Evolutionary conservation across 2,329 filamentous ascomycete genomes (phyloP).

Genomic region (Talaromyces amestolkiae): DNA sequence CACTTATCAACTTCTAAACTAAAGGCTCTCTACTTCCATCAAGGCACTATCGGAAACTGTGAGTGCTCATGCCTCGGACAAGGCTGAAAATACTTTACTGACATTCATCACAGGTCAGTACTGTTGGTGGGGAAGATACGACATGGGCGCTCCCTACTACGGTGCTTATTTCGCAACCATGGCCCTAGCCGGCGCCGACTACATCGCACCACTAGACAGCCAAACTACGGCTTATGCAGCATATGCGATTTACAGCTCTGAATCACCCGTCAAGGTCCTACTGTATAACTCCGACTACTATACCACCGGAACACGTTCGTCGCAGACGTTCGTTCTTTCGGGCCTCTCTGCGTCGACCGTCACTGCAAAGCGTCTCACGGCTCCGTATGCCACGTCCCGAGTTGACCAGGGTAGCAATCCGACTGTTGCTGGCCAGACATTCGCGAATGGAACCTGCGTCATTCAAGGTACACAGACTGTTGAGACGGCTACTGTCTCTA

Average conservation of each 20-base stretch:
- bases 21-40: constrained; percentile 48
- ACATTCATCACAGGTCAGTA: constrained; percentile 37
- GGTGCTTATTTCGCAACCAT: constrained; percentile 51
- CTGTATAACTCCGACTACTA: constrained; percentile 39
- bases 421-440: constrained; percentile 49
- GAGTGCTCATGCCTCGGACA: too few relatives aligned
- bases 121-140: constrained; percentile 50
- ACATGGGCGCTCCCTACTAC: constrained; percentile 54
- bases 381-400: constrained; percentile 43
- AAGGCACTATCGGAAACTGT: constrained; percentile 52
- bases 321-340: constrained; percentile 38
- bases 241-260: constrained; percentile 46
- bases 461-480: constrained; percentile 35
- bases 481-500: constrained; percentile 32
- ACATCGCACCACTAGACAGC: constrained; percentile 49
- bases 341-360: constrained; percentile 38
- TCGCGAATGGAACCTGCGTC: constrained; percentile 47
- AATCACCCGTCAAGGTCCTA: constrained; percentile 38
- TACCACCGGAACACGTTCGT: constrained; percentile 26
- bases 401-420: constrained; percentile 46
- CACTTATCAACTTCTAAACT: too few relatives aligned
- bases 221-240: constrained; percentile 44
- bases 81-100: too few relatives aligned
- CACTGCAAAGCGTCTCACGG: constrained; percentile 47
- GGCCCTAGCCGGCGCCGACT: constrained; percentile 40